Evolutionary conservation across 306 rosid species (phyloP), one percentile per base, ranked within the genome.

Genomic region (Argentina anserina): DNA sequence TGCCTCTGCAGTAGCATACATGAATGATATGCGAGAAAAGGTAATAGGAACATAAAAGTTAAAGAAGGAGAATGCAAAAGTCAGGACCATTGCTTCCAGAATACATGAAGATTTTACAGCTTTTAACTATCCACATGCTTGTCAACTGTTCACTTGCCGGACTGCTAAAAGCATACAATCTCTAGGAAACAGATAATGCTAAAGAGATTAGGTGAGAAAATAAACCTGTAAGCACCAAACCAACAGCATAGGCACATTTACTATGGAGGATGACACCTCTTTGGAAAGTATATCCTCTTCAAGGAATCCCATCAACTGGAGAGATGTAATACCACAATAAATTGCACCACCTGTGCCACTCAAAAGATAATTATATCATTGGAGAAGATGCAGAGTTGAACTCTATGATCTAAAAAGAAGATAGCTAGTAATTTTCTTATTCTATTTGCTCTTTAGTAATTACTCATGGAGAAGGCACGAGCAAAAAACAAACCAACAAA

Each of bases 301-400:
- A 58, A 94, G 76, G 82, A 85, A 84, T 52, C 96, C 99, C 99
- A 94, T 86, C 76, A 94, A 76, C 69, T 78, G 83, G 50, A 94
- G 97, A 84, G 99, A 91, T 70, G 95, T 90, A 74, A 91, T 78
- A 74, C 96, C 92, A 26, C 99, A 94, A 69, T 94, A 90, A 9
- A 95, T 87, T 80, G 85, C 99, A 73, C 96, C 99, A 66, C 99
- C 99, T 94, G 95, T 39, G 79, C 75, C 90, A 82, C 90, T 84
- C 90, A 88, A 82, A 65, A 46, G 78, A 77, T 68, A 67, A 82
- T 71, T 40, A 13, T 26, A 71, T 59, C 81, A 80, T 83, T 73
- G 80, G 81, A 82, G 69, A 80, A 83, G 74, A 43, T 46, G 45
- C 50, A 82, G 64, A 21, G 70, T 66, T 37, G 43, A 63, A 55